Evolutionary conservation across 352 stramenopile species (phyloP).

Genomic region (Phytophthora podocarpi): DNA sequence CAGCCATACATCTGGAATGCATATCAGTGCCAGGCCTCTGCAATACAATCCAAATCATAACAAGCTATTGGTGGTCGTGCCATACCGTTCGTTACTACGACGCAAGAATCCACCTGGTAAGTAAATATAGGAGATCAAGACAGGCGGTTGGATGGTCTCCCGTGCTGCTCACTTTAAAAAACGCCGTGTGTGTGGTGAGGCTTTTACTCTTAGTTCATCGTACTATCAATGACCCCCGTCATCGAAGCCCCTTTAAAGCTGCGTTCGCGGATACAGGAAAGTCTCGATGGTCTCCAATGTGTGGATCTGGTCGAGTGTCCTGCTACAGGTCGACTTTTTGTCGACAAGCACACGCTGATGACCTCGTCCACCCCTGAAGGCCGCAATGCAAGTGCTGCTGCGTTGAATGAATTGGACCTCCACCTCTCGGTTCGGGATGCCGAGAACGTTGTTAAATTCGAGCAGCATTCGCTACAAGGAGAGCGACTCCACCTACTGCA

Average conservation of each 20-base stretch:
- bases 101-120: conserved; percentile 15
- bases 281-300: conserved; percentile 38
- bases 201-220: background rate
- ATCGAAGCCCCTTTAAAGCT: conserved; percentile 16
- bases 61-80: conserved; percentile 5
- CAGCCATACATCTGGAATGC: conserved; percentile 24
- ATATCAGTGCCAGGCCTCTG: conserved; percentile 14
- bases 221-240: conserved; percentile 1
- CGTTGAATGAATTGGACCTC: conserved; percentile 70
- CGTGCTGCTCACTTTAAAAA: conserved; percentile 29
- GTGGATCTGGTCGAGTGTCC: conserved; percentile 63
- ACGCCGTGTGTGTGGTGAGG: conserved; percentile 4
- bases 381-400: conserved; percentile 43
- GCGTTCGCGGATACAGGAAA: conserved; percentile 45
- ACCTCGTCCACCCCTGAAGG: conserved; percentile 28
- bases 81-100: conserved; percentile 23
- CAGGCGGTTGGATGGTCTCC: too few relatives aligned
- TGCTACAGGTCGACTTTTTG: conserved; percentile 25
- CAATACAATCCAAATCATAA: conserved; percentile 1
- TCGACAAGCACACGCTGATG: conserved; percentile 71
- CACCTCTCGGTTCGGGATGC: conserved; percentile 49
- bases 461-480: conserved; percentile 50
- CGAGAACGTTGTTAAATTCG: conserved; percentile 55
- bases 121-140: conserved; percentile 8
- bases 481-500: conserved; percentile 65